phyloP scores from a whole-genome alignment of 345 rosid species.

The Brassica nigra region DNA sequence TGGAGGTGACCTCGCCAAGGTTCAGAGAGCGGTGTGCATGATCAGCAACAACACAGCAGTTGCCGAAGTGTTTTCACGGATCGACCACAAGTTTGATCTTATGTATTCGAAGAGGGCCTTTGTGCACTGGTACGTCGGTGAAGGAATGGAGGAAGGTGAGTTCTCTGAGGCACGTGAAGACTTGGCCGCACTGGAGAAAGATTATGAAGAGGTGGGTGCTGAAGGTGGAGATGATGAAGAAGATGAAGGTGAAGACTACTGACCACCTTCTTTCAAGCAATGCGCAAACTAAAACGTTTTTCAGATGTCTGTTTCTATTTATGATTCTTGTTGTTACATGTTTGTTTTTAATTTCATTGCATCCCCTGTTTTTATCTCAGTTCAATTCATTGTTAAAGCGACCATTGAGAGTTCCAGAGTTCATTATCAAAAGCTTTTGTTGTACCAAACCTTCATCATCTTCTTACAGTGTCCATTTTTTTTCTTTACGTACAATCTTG shows the following conservation, averaged over 20 bases:
- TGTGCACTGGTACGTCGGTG: slow-evolving; percentile 77
- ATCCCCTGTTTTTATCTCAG: background rate
- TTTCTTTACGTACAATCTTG: background rate
- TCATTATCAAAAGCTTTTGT: background rate
- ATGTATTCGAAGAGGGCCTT: slow-evolving; percentile 51
- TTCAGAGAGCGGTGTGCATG: slow-evolving; percentile 1
- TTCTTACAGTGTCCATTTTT: background rate
- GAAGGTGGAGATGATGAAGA: slow-evolving; percentile 67
- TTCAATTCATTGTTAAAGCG: background rate
- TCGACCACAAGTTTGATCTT: background rate
- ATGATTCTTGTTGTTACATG: background rate
- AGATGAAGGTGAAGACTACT: slow-evolving; percentile 64
- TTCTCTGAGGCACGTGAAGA: slow-evolving; percentile 77
- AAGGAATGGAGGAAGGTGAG: slow-evolving; percentile 78
- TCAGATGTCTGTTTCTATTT: background rate
- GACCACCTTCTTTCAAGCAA: slow-evolving; percentile 18
- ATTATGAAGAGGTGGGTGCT: slow-evolving; percentile 70
- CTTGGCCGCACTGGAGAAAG: slow-evolving; percentile 48
- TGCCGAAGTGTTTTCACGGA: background rate
- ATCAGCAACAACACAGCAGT: slow-evolving; percentile 2
- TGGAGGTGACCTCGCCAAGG: slow-evolving; percentile 57
- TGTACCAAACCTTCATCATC: background rate
- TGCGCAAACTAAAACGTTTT: too few relatives aligned
- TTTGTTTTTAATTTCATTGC: background rate
- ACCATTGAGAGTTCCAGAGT: background rate